Conservation (phyloP, 2,329 filamentous ascomycete genomes). For the Exophiala oligosperma region DNA sequence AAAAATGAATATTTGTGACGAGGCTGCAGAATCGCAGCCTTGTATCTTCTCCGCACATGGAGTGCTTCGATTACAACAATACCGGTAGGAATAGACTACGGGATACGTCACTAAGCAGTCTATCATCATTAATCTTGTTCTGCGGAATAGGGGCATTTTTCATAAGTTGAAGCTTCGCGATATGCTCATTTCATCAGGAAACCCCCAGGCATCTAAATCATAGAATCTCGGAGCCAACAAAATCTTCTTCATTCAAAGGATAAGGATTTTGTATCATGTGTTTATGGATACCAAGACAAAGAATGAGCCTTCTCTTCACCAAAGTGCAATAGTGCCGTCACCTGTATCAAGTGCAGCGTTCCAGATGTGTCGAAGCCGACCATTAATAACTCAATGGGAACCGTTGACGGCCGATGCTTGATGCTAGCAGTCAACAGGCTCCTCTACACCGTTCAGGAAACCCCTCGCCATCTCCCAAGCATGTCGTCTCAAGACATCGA, state of each 20-base stretch:
- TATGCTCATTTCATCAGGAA: no score
- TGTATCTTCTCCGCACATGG: background rate
- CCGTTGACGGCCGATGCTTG: background rate
- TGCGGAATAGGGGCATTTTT: background rate
- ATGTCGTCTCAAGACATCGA: constrained; percentile 14
- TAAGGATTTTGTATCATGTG: background rate
- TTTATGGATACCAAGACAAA: background rate
- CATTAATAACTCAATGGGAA: background rate
- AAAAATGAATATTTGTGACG: background rate
- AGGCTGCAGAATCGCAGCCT: background rate
- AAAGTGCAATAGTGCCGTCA: background rate
- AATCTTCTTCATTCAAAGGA: background rate
- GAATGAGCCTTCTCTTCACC: background rate
- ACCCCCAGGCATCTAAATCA: no score
- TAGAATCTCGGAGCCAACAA: background rate
- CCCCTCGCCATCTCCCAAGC: constrained; percentile 11
- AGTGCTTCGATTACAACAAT: background rate
- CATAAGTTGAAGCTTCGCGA: no score
- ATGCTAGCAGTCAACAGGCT: background rate
- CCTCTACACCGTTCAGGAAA: constrained; percentile 1
- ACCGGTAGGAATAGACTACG: no score
- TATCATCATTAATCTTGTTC: background rate
- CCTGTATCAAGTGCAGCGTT: no score
- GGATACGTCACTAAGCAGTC: background rate
- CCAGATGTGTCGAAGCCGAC: background rate